A percentile compares a stretch with the other conserved stretches of the same genome.
Evolutionary conservation across 805 yeast genomes (phyloP).

Genomic region (Ogataea zsoltii): DNA sequence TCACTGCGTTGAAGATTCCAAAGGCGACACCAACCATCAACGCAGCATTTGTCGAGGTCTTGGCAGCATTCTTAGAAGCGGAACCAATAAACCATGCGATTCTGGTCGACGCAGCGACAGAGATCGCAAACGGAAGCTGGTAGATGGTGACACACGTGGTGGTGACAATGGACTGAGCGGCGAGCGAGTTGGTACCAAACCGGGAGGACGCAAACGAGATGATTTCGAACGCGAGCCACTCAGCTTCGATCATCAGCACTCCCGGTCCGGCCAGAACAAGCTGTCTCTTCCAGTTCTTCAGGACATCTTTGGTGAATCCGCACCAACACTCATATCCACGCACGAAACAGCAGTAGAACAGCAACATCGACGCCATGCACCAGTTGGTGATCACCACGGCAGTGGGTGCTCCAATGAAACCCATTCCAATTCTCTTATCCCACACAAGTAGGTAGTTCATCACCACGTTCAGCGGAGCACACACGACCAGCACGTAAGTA

Average conservation of each 20-base stretch:
- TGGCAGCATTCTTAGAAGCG: constrained; percentile 37
- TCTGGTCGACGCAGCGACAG: constrained; percentile 58
- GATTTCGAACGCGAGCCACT: constrained; percentile 58
- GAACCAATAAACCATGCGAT: constrained; percentile 56
- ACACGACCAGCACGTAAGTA: constrained; percentile 50
- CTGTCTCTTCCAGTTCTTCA: constrained; percentile 47
- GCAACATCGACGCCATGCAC: constrained; percentile 51
- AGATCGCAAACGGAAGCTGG: constrained; percentile 59
- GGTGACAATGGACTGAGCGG: constrained; percentile 51
- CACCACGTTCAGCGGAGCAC: constrained; percentile 53
- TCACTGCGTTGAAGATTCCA: constrained; percentile 46
- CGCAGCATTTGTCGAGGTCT: constrained; percentile 39
- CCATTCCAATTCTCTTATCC: constrained; percentile 45
- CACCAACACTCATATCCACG: constrained; percentile 54
- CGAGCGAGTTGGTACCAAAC: constrained; percentile 52
- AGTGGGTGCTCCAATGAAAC: constrained; percentile 60
- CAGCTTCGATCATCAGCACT: constrained; percentile 59
- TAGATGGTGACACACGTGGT: constrained; percentile 49
- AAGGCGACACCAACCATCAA: constrained; percentile 35
- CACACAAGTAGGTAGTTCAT: constrained; percentile 50
- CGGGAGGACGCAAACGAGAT: constrained; percentile 55
- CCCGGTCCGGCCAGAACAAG: constrained; percentile 53
- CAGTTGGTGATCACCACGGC: constrained; percentile 59
- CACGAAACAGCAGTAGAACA: constrained; percentile 42
- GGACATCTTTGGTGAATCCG: constrained; percentile 43